phyloP scores from a whole-genome alignment of 805 yeast species.

The Ogataea methanolica region DNA sequence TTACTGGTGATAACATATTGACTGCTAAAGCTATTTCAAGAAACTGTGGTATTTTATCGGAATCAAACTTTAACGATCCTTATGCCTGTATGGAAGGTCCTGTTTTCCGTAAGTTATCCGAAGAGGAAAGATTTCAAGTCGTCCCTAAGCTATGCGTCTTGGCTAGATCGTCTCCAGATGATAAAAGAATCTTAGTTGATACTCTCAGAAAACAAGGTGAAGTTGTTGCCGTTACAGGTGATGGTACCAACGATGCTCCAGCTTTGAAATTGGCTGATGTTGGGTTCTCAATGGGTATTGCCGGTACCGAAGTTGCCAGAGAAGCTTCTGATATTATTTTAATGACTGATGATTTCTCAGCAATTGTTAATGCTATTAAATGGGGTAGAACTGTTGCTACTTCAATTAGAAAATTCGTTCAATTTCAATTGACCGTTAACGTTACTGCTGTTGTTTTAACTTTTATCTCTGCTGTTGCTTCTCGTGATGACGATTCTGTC shows the following conservation, averaged over 20 bases:
- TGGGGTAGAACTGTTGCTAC: constrained; percentile 98
- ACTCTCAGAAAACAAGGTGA: constrained; percentile 77
- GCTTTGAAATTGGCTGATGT: constrained; percentile 95
- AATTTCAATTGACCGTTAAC: constrained; percentile 94
- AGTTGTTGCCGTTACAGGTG: constrained; percentile 98
- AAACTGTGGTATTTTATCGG: constrained; percentile 71
- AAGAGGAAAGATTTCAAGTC: constrained; percentile 48
- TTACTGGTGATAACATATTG: constrained; percentile 90
- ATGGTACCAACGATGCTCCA: constrained; percentile 98
- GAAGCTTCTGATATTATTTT: constrained; percentile 98
- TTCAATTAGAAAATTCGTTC: constrained; percentile 92
- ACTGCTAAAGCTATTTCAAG: constrained; percentile 91
- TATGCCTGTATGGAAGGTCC: constrained; percentile 91
- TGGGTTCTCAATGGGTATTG: constrained; percentile 97
- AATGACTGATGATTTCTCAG: constrained; percentile 92
- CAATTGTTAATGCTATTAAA: constrained; percentile 93
- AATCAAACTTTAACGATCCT: constrained; percentile 48
- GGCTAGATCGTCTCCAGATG: constrained; percentile 96
- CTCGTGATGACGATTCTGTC: constrained; percentile 75
- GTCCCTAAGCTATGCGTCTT: constrained; percentile 79
- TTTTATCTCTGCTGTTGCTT: constrained; percentile 88
- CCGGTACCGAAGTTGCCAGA: constrained; percentile 98
- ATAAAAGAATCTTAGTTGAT: constrained; percentile 81
- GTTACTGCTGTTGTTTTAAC: constrained; percentile 94
- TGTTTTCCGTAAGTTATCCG: constrained; percentile 62